Evolutionary conservation across 148 eudicot genomes (phyloP).

Genomic region (Salicornia ramosissima): DNA sequence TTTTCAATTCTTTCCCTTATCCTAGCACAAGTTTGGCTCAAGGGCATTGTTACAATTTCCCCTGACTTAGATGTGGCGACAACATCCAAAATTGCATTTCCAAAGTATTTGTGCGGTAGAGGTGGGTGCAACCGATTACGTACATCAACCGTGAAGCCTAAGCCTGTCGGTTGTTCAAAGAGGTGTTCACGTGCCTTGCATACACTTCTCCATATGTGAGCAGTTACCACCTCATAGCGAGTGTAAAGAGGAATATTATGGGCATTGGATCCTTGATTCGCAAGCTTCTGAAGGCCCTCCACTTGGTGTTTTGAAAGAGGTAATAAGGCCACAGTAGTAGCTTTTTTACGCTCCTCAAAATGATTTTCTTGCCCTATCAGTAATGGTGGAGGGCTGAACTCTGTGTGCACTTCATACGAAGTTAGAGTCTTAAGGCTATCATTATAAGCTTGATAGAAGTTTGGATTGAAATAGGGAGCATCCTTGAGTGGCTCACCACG

Average conservation of each 20-base stretch:
- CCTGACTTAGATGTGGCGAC: conserved; percentile 26
- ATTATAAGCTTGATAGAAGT: conserved; percentile 15
- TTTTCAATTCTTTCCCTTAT: conserved; percentile 31
- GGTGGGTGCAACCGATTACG: conserved; percentile 35
- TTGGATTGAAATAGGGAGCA: conserved; percentile 27
- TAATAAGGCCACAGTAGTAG: conserved; percentile 19
- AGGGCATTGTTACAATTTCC: conserved; percentile 21
- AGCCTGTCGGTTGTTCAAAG: conserved; percentile 19
- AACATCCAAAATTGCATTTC: conserved; percentile 34
- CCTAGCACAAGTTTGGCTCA: conserved; percentile 24
- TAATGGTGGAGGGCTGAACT: conserved; percentile 15
- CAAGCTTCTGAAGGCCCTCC: conserved; percentile 22
- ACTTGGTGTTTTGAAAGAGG: conserved; percentile 26
- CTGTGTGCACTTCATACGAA: background rate
- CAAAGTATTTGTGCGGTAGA: conserved; percentile 30
- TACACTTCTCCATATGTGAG: conserved; percentile 38
- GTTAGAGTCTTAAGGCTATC: background rate
- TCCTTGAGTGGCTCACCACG: conserved; percentile 29
- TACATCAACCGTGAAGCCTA: conserved; percentile 28
- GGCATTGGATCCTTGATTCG: background rate
- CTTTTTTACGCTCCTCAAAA: conserved; percentile 28
- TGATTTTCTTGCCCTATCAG: conserved; percentile 21
- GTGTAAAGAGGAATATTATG: conserved; percentile 8
- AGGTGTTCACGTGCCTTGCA: conserved; percentile 37
- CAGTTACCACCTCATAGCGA: conserved; percentile 34